phyloP scores from a whole-genome alignment of 139 green algal species.

The Ettlia oleoabundans region DNA sequence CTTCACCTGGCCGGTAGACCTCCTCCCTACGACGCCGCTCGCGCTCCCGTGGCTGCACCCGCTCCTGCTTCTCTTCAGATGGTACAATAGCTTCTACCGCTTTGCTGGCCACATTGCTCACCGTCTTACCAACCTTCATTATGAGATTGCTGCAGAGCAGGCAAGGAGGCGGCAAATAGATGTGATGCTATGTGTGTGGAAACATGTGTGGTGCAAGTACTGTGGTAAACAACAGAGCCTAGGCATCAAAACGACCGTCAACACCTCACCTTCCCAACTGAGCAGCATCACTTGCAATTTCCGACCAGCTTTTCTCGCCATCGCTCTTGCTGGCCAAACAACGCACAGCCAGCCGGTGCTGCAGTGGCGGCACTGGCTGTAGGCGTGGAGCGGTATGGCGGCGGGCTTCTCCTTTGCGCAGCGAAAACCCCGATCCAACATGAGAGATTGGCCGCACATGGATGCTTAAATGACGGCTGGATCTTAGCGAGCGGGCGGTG shows the following conservation, averaged over 20 bases:
- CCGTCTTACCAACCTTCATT: constrained; percentile 22
- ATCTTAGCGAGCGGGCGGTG: too few relatives aligned
- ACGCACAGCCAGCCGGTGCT: background rate
- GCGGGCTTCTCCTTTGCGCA: too few relatives aligned
- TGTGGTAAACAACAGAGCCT: too few relatives aligned
- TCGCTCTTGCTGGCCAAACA: constrained; percentile 18
- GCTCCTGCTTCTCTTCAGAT: background rate
- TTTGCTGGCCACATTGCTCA: constrained; percentile 1
- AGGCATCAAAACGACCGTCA: too few relatives aligned
- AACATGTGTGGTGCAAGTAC: too few relatives aligned
- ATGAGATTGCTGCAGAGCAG: background rate
- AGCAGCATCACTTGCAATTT: constrained; percentile 25
- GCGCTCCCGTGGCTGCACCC: background rate
- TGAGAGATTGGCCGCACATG: too few relatives aligned
- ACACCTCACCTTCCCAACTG: too few relatives aligned
- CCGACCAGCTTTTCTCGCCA: constrained; percentile 19
- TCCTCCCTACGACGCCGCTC: constrained; percentile 1
- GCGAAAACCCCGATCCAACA: too few relatives aligned
- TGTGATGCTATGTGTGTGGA: too few relatives aligned
- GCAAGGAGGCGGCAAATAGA: too few relatives aligned
- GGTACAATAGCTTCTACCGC: constrained; percentile 2
- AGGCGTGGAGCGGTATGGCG: too few relatives aligned
- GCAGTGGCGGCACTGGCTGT: background rate
- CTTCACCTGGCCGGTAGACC: constrained; percentile 20
- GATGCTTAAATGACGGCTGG: too few relatives aligned